phyloP scores from a whole-genome alignment of 2,329 filamentous ascomycete species.

The Ophiostoma sp. region DNA sequence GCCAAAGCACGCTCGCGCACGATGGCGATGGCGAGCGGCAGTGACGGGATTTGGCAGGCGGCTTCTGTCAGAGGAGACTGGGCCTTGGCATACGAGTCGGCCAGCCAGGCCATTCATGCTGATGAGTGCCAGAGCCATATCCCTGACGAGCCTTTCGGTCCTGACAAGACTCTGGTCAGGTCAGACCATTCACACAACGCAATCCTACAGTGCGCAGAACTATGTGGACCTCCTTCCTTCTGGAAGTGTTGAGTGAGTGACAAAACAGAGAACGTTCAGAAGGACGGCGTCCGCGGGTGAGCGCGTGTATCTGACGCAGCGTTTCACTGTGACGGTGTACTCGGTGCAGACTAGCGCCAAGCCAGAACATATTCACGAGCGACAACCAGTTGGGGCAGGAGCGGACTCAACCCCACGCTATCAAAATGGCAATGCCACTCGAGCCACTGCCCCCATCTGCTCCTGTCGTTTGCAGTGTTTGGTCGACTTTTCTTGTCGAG shows the following conservation, averaged over 20 bases:
- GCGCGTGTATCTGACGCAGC: background rate
- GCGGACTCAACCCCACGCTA: background rate
- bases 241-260: background rate
- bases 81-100: background rate
- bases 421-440: background rate
- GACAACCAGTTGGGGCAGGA: background rate
- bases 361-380: background rate
- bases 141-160: background rate
- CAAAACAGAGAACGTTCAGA: background rate
- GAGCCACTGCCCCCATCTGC: background rate
- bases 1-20: constrained; percentile 2
- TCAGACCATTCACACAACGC: constrained; percentile 7
- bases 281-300: background rate
- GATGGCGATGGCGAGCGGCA: constrained; percentile 27
- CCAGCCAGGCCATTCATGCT: constrained; percentile 12
- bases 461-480: background rate
- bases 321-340: constrained; percentile 6
- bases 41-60: constrained; percentile 27
- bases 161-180: background rate
- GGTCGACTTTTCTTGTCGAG: background rate
- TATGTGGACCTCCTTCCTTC: background rate
- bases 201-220: constrained; percentile 14
- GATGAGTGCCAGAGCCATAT: background rate
- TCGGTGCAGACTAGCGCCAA: background rate
- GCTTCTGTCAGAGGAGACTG: constrained; percentile 17